Evolutionary conservation across 768 basidiomycete genomes (phyloP), one percentile per base, ranked within the genome.

Genomic region (Erythrobasidium yunnanense): DNA sequence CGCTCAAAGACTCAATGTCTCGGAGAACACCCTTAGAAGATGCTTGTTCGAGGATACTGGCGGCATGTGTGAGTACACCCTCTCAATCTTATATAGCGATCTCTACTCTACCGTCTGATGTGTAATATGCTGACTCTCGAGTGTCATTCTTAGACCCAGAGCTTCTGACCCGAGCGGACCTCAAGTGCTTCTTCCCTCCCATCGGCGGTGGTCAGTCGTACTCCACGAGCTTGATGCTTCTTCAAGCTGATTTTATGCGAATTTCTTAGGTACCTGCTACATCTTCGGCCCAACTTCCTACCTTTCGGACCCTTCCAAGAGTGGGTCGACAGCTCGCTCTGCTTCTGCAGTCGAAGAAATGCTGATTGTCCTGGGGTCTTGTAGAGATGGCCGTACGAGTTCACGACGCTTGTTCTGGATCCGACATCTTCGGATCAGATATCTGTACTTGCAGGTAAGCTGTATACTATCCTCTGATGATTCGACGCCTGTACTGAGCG

Each of bases 11-110:
- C 90, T 97, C 72, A 87, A 85, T 35, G 56, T 74, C 27, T 65
- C 88, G 0, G 93, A 97, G 75, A 81, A 80, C 18, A 77, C 90
- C 0, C 82, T 97, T 1, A 84, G 93, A 20, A 81, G 93, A n/a
- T 86, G 88, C 0, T 80, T 97, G 35, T 97, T 96, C 70, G 93
- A 97, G 75, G 93, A 95, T 69, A 93, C 90, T 0, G 90, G 89
- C 71, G 90, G 90, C 73, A 90, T 89, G 87, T 90, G 60, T 63
- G 60, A 63, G 60, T 63, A 23, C 33, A 8, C 50, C 25, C 50
- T 88, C 45, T 4, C 27, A 6, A 1, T 47, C 20, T 23, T 13
- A 6, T 5, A 1, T 17, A 17, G 18, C 7, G 38, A 17, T 34
- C 38, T 35, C 17, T 17, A 42, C 15, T 57, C 35, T 6, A 20